These are phyloP conservation scores for Pseudogymnoascus sp. DNA, from an alignment of 2,329 filamentous ascomycete species.

Conservation along the genomic window DNA sequence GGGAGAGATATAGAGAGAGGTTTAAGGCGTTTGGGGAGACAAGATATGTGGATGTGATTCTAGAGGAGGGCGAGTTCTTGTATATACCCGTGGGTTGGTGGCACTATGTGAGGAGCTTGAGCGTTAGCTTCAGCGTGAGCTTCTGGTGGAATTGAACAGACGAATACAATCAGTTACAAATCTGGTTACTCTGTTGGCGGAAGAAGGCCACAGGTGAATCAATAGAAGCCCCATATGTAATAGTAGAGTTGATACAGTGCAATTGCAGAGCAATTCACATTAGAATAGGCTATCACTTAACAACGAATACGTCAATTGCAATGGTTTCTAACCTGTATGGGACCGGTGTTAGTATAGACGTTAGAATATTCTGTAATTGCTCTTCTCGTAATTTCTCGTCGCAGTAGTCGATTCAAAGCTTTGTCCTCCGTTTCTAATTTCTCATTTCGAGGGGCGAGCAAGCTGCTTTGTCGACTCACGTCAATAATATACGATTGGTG, in stretches of 20 bases:
- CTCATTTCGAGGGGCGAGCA: neutral
- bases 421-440: neutral
- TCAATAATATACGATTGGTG: neutral
- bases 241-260: neutral
- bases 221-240: neutral
- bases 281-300: neutral
- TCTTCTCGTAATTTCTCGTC: neutral
- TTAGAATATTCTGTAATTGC: neutral
- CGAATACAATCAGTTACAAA: neutral
- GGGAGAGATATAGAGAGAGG: slow-evolving; percentile 10
- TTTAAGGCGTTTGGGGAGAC: slow-evolving; percentile 20
- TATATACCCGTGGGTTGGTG: slow-evolving; percentile 95
- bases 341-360: neutral
- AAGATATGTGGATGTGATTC: slow-evolving; percentile 59
- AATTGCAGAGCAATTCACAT: neutral
- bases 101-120: slow-evolving; percentile 88
- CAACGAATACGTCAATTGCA: neutral
- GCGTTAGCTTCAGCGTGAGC: slow-evolving; percentile 85
- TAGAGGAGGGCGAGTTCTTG: slow-evolving; percentile 74
- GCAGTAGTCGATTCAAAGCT: neutral
- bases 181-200: neutral
- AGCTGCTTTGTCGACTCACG: neutral
- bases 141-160: slow-evolving; percentile 74
- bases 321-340: neutral
- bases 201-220: neutral